Percentiles rank a stretch among this genome's conserved stretches.
phyloP scores from a whole-genome alignment of 192 early-diverging fungal species.

The Umbelopsis sp. region DNA sequence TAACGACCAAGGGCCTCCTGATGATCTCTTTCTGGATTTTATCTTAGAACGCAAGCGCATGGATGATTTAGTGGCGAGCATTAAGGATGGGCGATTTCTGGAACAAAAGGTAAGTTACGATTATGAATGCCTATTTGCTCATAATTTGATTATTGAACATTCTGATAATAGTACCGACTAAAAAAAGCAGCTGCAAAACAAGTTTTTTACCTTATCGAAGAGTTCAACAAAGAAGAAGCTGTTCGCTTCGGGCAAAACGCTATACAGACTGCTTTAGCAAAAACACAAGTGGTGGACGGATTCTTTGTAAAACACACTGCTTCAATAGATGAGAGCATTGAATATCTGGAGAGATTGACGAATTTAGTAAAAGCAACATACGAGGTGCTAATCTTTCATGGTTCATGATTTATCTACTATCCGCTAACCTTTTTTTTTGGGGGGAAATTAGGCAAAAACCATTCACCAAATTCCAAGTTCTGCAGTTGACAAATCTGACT shows the following conservation, averaged over 20 bases:
- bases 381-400: slow-evolving; percentile 39
- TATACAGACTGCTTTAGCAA: slow-evolving; percentile 73
- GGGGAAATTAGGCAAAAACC: slow-evolving; percentile 14
- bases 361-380: slow-evolving; percentile 54
- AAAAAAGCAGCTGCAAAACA: slow-evolving; percentile 67
- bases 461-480: slow-evolving; percentile 60
- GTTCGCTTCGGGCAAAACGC: slow-evolving; percentile 62
- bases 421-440: background rate
- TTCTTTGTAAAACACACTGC: slow-evolving; percentile 83
- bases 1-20: slow-evolving; percentile 24
- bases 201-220: slow-evolving; percentile 90
- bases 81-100: slow-evolving; percentile 89
- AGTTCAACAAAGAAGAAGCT: slow-evolving; percentile 65
- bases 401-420: background rate
- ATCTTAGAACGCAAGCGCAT: slow-evolving; percentile 94
- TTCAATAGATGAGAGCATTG: slow-evolving; percentile 80
- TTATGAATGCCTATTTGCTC: background rate
- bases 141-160: background rate
- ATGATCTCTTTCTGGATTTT: slow-evolving; percentile 81
- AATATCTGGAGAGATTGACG: slow-evolving; percentile 73
- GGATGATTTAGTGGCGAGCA: slow-evolving; percentile 89
- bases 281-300: slow-evolving; percentile 75
- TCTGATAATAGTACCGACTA: slow-evolving; percentile 63
- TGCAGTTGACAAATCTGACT: slow-evolving; percentile 50
- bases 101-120: slow-evolving; percentile 83